Percentiles rank a stretch among this genome's conserved stretches.
These are phyloP conservation scores for Cyclotella atomus DNA, from an alignment of 108 stramenopile species.

Conservation along the genomic window DNA sequence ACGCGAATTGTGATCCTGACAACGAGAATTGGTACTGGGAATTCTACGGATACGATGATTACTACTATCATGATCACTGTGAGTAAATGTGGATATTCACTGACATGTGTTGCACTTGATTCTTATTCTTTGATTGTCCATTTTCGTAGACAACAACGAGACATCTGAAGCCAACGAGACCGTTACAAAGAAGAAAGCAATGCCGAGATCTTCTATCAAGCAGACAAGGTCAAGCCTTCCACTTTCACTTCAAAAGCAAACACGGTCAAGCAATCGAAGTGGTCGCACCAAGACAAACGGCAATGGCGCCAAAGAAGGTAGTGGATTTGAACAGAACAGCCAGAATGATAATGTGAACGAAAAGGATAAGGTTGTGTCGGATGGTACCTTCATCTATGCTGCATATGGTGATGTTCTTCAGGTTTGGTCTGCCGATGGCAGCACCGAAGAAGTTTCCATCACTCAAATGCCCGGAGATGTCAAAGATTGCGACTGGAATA, in stretches of 20 bases:
- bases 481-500: slow-evolving; percentile 7
- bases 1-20: slow-evolving; percentile 19
- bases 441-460: slow-evolving; percentile 11
- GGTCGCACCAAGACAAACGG: too few relatives aligned
- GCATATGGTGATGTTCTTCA: slow-evolving; percentile 42
- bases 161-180: too few relatives aligned
- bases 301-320: too few relatives aligned
- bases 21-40: slow-evolving; percentile 24
- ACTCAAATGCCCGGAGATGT: slow-evolving; percentile 23
- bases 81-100: neutral
- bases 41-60: slow-evolving; percentile 16
- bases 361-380: slow-evolving; percentile 31
- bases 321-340: slow-evolving; percentile 29
- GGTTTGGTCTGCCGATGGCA: slow-evolving; percentile 23
- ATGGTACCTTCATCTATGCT: slow-evolving; percentile 38
- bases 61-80: neutral
- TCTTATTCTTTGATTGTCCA: too few relatives aligned
- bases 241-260: too few relatives aligned
- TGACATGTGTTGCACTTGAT: too few relatives aligned
- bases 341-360: slow-evolving; percentile 35
- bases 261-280: neutral
- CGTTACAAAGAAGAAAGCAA: too few relatives aligned
- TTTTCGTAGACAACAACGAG: neutral
- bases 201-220: too few relatives aligned
- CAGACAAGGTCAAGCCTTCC: too few relatives aligned